Percentiles rank a stretch among this genome's conserved stretches.
These are phyloP conservation scores for Paramarasmius palmivorus DNA, from an alignment of 1,284 basidiomycete genomes.

Conservation along the genomic window DNA sequence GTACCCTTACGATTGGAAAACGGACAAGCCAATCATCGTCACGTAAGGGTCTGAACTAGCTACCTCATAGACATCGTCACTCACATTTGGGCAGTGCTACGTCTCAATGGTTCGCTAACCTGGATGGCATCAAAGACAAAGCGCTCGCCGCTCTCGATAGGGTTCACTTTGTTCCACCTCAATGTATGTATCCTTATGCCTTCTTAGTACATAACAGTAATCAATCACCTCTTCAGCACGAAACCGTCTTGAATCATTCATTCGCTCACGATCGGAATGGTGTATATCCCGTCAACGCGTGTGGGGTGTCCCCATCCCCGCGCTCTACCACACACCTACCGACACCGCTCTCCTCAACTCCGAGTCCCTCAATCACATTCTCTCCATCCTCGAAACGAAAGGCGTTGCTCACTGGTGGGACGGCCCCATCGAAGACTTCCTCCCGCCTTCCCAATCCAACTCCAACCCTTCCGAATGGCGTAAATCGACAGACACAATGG, in stretches of 20 bases:
- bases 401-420: slow-evolving; percentile 93
- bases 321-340: slow-evolving; percentile 72
- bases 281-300: slow-evolving; percentile 98
- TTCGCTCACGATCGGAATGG: slow-evolving; percentile 93
- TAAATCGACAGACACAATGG: slow-evolving; percentile 93
- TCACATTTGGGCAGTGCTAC: slow-evolving; percentile 68
- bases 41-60: slow-evolving; percentile 50
- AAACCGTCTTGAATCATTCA: slow-evolving; percentile 83
- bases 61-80: neutral
- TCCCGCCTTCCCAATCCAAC: slow-evolving; percentile 54
- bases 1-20: slow-evolving; percentile 98
- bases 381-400: slow-evolving; percentile 69
- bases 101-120: slow-evolving; percentile 96
- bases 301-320: slow-evolving; percentile 98
- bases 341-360: slow-evolving; percentile 69
- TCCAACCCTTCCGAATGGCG: slow-evolving; percentile 46
- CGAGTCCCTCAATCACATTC: slow-evolving; percentile 77
- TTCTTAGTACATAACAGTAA: slow-evolving; percentile 10
- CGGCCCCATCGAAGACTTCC: slow-evolving; percentile 82
- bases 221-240: slow-evolving; percentile 52
- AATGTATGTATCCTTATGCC: too few relatives aligned
- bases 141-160: slow-evolving; percentile 73
- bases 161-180: slow-evolving; percentile 79
- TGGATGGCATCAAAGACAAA: slow-evolving; percentile 79
- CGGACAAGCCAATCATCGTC: slow-evolving; percentile 89